Base-by-base conservation (phyloP, 371 early-diverging fungal genomes). In the Lichtheimia ornata region DNA sequence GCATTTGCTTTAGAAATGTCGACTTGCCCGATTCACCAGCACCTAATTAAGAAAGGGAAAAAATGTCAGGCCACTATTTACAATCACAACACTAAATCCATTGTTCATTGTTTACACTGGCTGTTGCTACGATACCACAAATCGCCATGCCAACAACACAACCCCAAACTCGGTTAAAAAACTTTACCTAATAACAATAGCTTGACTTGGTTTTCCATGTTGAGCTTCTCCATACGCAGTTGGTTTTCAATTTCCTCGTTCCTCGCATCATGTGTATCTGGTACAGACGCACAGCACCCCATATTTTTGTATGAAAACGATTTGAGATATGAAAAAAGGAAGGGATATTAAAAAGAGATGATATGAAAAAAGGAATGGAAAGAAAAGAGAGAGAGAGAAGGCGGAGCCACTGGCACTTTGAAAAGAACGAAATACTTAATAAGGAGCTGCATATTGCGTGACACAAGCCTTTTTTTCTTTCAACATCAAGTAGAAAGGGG, bases 11-110 rank as follows among this genome's bases (percentile, higher is more conserved):
- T 42, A 97, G 75, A 59, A 97, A 92, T 18, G 98, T 97, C 47
- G 92, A 91, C 75, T 97, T 97, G 27, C 98, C 98, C 1, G 97
- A 96, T 79, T 97, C 98, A 51, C 98, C 98, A 18, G 97, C 95
- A 49, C 98, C 96, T 94, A 64, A 25, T 52, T n/a, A 30, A 24
- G 35, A 14, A 17, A 56, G 4, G 22, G 4, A 30, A 40, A 12
- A 55, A 28, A n/a, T 49, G 20, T 9, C 5, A 35, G 5, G 35
- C 35, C 35, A 35, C 35, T 35, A 6, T 11, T 9, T 2, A 35
- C 2, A 1, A 52, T 50, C 15, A 35, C 17, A 35, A 30, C 25
- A 40, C 15, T 5, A 30, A 20, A 30, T 35, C 12, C 13, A 53
- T 53, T 53, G n/a, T n/a, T 9, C 47, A 20, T 47, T 47, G 47